Evolutionary conservation across 306 rosid species (phyloP), one percentile per base, ranked within the genome.

Genomic region (Canavalia ensiformis): DNA sequence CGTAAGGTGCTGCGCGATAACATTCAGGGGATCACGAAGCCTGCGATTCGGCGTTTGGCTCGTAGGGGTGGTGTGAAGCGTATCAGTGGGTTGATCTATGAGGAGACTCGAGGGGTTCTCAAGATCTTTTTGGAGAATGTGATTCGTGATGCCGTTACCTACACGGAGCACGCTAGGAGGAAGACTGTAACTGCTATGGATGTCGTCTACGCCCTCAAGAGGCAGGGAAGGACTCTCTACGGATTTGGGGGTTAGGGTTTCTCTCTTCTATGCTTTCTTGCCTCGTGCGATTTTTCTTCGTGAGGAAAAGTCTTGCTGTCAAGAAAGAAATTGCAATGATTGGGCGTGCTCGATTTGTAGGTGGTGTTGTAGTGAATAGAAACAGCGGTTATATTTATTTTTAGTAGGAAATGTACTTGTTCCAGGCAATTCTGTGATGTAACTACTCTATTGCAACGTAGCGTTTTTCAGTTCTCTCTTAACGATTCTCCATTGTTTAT

Each of bases 131-230:
- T 90, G 75, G 93, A 91, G 87, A 91, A 91, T 30, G 95, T 91
- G 50, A 91, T 91, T 47, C 91, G 95, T 2, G 95, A 91, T 31
- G 94, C 92, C 0, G 94, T 90, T 25, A 90, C 94, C 5, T 90
- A 90, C 80, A 90, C 94, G 0, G 94, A 90, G 81, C 94, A 90
- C 33, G 94, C 94, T 0, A 77, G 94, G 64, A 77, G 92, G 74
- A 90, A 90, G 86, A 90, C 92, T 0, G 94, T 90, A 11, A 90
- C 94, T 1, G 94, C 92, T 5, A 90, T 90, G 94, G 94, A 90
- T 8, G 94, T 90, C 0, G 94, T 90, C 0, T 90, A 90, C 33
- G 94, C 92, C 0, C 72, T 90, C 5, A 90, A 90, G 92, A 89
- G 94, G 80, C 92, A 90, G 41, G 94, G 94, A 10, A 88, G 92